phyloP scores from a whole-genome alignment of 371 early-diverging fungal genomes.

The Rhizopus delemar region DNA sequence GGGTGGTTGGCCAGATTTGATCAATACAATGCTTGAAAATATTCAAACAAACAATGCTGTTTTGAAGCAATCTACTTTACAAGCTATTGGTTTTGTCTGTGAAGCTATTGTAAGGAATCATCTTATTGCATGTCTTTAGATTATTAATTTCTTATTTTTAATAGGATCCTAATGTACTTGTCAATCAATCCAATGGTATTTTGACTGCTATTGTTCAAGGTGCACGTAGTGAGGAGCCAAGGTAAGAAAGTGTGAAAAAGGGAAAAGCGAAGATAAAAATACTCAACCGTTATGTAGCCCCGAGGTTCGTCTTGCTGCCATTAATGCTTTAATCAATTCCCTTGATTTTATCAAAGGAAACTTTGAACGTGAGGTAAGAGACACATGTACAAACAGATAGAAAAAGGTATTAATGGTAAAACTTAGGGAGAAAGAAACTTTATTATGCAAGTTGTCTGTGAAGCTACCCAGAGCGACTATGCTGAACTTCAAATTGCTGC shows the following conservation, averaged over 20 bases:
- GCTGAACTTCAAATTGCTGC: conserved; percentile 79
- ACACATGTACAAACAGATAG: not conserved
- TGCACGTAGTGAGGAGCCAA: conserved; percentile 86
- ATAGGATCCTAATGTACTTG: conserved; percentile 76
- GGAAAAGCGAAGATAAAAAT: not conserved
- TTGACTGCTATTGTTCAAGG: conserved; percentile 92
- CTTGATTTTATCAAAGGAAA: conserved; percentile 90
- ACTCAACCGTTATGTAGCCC: conserved; percentile 43
- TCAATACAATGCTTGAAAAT: conserved; percentile 74
- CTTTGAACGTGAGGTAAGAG: conserved; percentile 77
- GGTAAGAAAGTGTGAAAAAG: conserved; percentile 8
- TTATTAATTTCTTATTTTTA: not conserved
- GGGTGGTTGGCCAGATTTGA: conserved; percentile 84
- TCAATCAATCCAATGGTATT: conserved; percentile 80
- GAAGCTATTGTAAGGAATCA: conserved; percentile 71
- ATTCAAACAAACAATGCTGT: conserved; percentile 60
- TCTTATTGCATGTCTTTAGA: not conserved
- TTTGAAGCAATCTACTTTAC: conserved; percentile 75
- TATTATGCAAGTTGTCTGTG: conserved; percentile 98
- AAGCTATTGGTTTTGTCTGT: conserved; percentile 90
- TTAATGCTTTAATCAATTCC: conserved; percentile 89
- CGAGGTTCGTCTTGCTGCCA: conserved; percentile 85
- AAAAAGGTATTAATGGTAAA: not conserved
- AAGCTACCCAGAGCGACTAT: conserved; percentile 83
- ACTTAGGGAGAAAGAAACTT: conserved; percentile 86